Conservation (phyloP, 768 basidiomycete genomes). For the Cystofilobasidium macerans region DNA sequence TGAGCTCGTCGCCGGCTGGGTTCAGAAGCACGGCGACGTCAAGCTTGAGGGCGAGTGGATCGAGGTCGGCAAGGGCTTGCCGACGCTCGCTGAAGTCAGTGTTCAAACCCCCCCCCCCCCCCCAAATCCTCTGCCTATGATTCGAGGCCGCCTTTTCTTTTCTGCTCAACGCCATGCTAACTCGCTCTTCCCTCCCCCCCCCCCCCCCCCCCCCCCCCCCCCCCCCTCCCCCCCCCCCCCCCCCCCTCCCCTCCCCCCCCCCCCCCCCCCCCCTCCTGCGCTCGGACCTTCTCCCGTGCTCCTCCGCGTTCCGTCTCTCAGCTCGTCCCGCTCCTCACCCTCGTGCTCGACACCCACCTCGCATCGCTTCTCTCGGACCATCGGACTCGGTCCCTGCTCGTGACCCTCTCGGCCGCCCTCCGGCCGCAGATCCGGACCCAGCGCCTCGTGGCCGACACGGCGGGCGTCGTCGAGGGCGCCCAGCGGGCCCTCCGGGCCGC, state of each 20-base stretch:
- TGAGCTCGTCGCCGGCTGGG: slow-evolving; percentile 8
- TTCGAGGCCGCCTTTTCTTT: background rate
- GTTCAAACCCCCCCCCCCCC: no score
- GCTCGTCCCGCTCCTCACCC: slow-evolving; percentile 24
- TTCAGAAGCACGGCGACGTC: background rate
- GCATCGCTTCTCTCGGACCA: slow-evolving; percentile 14
- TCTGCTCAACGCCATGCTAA: background rate
- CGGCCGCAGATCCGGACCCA: slow-evolving; percentile 10
- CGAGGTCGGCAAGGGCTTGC: slow-evolving; percentile 9
- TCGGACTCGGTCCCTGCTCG: background rate
- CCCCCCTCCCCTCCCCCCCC: background rate
- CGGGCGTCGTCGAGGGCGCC: slow-evolving; percentile 12
- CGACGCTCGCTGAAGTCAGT: slow-evolving; percentile 14
- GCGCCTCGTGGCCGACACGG: slow-evolving; percentile 10
- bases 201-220: background rate
- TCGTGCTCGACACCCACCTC: slow-evolving; percentile 24
- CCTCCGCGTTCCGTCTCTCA: background rate
- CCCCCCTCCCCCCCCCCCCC: background rate
- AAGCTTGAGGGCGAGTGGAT: background rate
- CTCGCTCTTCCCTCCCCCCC: background rate
- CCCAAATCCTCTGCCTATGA: background rate
- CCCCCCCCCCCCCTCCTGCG: background rate
- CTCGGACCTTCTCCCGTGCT: background rate
- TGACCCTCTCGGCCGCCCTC: slow-evolving; percentile 3
- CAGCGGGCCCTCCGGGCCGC: slow-evolving; percentile 3